Percentiles rank a stretch among this genome's conserved stretches.
Conservation (phyloP, 495 filamentous ascomycete species). For the Neurospora sp. region DNA sequence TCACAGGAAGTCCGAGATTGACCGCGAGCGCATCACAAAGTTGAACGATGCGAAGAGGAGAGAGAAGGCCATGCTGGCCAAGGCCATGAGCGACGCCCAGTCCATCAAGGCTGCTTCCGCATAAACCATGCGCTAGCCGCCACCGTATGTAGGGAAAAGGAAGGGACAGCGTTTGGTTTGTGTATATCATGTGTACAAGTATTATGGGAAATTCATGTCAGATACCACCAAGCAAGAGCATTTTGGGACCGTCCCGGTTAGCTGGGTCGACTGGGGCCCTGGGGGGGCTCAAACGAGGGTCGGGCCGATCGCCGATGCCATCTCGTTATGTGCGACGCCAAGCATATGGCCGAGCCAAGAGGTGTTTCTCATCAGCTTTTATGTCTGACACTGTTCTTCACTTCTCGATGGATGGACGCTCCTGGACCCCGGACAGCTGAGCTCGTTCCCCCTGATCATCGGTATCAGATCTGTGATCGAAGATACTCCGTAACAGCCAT, state of each 20-base stretch:
- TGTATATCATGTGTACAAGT: conserved; percentile 19
- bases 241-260: neutral
- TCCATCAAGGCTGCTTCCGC: conserved; percentile 16
- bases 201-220: neutral
- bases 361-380: neutral
- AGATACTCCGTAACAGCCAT: neutral
- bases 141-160: neutral
- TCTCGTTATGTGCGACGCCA: neutral
- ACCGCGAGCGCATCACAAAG: conserved; percentile 51
- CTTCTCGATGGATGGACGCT: neutral
- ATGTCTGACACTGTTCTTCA: neutral
- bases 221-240: neutral
- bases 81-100: conserved; percentile 22
- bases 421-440: neutral
- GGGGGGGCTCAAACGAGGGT: neutral
- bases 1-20: conserved; percentile 37
- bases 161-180: neutral
- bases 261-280: neutral
- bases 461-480: neutral
- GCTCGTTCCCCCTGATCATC: neutral
- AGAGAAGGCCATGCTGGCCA: conserved; percentile 40
- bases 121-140: neutral
- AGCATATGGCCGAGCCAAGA: neutral
- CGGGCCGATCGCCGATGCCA: neutral
- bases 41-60: conserved; percentile 52